Evolutionary conservation across 371 early-diverging fungal genomes (phyloP), one percentile per base, ranked within the genome.

Genomic region (Circinella umbellata): DNA sequence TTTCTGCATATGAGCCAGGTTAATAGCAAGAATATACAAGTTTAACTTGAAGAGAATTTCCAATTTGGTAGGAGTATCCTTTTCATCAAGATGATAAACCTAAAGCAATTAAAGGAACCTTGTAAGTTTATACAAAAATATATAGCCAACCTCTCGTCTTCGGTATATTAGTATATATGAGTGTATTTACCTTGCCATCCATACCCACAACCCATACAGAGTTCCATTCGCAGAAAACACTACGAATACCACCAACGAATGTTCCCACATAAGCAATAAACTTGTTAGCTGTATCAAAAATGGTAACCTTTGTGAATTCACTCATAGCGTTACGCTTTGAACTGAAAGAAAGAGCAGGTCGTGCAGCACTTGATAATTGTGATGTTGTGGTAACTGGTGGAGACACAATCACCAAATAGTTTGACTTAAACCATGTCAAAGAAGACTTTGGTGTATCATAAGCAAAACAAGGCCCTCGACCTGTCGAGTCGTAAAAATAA

Each of bases 381-480:
- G 75, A 62, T 13, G 85, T 81, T 36, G 87, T 79, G 38, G 86
- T 84, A 49, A 86, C 77, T 3, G 83, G 83, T 27, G 92, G 88
- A 0, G 94, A 92, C 3, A 93, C 89, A 42, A 93, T 85, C 42
- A 92, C 90, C 47, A 95, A 77, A 64, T 94, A 93, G 38, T 85
- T 85, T 18, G 89, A 83, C 71, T 90, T 89, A 79, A 92, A 93
- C 89, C 93, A 95, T 1, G 84, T 85, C 39, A 94, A 72, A 10
- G 82, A 88, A 5, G 89, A 87, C 80, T 95, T 95, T 38, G 92
- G 83, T 3, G 88, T 91, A 63, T 97, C 96, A 65, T 94, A 95
- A 4, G 93, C 94, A 79, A 94, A 95, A 71, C 96, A 97, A 4
- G 95, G 93, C 4, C 97, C 97, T 39, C 97, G 89, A 10, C 98